phyloP scores from a whole-genome alignment of 1,139 yeast genomes.

The Saccharomycopsis hybrid region DNA sequence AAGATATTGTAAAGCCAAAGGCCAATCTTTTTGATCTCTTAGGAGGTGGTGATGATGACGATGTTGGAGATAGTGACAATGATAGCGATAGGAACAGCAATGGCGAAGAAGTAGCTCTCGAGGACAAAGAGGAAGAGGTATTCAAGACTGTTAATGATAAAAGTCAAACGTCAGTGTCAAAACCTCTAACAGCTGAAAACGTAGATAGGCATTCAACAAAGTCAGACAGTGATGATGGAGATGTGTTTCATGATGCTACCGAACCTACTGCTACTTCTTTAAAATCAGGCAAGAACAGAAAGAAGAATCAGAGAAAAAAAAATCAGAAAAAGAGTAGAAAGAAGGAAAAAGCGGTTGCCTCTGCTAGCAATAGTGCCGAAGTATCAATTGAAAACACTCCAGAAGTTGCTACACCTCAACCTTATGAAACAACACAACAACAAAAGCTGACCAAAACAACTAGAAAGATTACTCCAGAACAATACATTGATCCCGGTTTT shows the following conservation, averaged over 20 bases:
- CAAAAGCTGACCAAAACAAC: too few relatives aligned
- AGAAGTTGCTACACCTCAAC: too few relatives aligned
- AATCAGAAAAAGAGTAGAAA: slow-evolving; percentile 23
- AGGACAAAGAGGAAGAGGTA: slow-evolving; percentile 20
- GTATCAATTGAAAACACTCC: too few relatives aligned
- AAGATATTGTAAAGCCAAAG: slow-evolving; percentile 5
- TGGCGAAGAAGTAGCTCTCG: slow-evolving; percentile 16
- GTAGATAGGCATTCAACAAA: slow-evolving; percentile 9
- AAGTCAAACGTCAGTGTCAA: slow-evolving; percentile 19
- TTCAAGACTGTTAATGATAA: slow-evolving; percentile 23
- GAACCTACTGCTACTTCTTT: slow-evolving; percentile 11
- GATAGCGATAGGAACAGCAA: slow-evolving; percentile 10
- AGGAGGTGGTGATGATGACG: slow-evolving; percentile 10
- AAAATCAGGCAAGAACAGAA: slow-evolving; percentile 21
- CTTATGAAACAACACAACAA: too few relatives aligned
- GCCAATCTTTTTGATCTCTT: slow-evolving; percentile 11
- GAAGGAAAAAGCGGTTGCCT: slow-evolving; percentile 21
- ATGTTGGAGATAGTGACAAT: slow-evolving; percentile 18
- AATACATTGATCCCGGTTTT: slow-evolving; percentile 30
- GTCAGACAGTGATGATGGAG: slow-evolving; percentile 12
- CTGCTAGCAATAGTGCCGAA: too few relatives aligned
- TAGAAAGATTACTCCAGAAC: neutral
- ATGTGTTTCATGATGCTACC: neutral
- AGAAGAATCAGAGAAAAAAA: slow-evolving; percentile 21
- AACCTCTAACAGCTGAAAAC: slow-evolving; percentile 10